phyloP scores from a whole-genome alignment of 2,329 filamentous ascomycete species.

The Calonectria pauciramosa region DNA sequence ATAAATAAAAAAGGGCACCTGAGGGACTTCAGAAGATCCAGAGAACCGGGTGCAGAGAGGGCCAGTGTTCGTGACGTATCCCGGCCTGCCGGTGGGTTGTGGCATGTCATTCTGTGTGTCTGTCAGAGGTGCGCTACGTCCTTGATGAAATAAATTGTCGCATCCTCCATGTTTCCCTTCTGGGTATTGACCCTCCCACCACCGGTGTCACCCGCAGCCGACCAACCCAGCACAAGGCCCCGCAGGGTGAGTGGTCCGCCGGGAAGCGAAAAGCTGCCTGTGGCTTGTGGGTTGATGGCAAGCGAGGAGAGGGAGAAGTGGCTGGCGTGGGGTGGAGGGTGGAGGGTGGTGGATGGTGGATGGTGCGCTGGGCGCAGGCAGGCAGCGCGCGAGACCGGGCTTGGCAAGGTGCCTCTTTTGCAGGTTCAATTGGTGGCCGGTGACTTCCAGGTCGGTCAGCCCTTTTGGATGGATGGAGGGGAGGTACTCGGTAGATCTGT shows the following conservation, averaged over 20 bases:
- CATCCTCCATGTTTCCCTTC: slow-evolving; percentile 10
- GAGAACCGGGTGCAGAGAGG: background rate
- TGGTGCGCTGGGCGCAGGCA: slow-evolving; percentile 3
- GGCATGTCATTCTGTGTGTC: background rate
- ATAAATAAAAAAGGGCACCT: no score
- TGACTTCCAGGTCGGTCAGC: slow-evolving; percentile 7
- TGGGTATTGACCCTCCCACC: background rate
- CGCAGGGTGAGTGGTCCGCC: background rate
- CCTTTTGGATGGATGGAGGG: background rate
- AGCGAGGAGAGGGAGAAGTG: slow-evolving; percentile 15
- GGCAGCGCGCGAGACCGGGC: slow-evolving; percentile 12
- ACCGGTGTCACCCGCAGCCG: slow-evolving; percentile 20
- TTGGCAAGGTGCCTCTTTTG: slow-evolving; percentile 20
- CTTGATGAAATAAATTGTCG: slow-evolving; percentile 6
- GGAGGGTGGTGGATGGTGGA: background rate
- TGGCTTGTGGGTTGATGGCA: slow-evolving; percentile 16
- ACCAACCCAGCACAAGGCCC: slow-evolving; percentile 22
- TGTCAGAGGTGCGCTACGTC: background rate
- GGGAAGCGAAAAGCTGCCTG: slow-evolving; percentile 1
- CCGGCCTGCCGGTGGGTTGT: background rate
- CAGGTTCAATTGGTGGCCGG: slow-evolving; percentile 18
- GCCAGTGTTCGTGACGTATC: background rate
- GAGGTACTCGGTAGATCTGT: background rate
- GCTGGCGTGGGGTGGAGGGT: slow-evolving; percentile 6
- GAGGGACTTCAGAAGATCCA: background rate